These are phyloP conservation scores for Eucalyptus marginata DNA, from an alignment of 345 rosid species.

Conservation along the genomic window DNA sequence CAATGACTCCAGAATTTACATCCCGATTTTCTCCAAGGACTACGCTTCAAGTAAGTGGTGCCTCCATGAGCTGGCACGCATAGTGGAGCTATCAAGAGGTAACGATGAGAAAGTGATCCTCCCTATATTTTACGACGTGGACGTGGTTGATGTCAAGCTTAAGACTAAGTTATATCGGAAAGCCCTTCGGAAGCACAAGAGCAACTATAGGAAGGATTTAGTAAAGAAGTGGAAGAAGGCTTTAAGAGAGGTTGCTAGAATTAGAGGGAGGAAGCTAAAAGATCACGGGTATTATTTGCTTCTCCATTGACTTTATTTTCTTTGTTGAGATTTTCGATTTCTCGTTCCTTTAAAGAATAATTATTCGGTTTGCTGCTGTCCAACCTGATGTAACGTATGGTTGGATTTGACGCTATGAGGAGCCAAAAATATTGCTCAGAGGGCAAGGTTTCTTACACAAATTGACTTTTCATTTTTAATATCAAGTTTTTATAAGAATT, in stretches of 20 bases:
- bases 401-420: background rate
- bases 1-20: no score
- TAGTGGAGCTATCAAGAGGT: background rate
- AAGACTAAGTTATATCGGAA: background rate
- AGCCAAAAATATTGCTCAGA: no score
- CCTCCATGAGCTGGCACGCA: background rate
- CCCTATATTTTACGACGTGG: background rate
- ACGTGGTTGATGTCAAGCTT: background rate
- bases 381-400: background rate
- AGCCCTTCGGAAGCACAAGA: background rate
- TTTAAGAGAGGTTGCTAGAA: no score
- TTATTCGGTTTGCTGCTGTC: background rate
- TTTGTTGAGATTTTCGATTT: no score
- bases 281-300: background rate
- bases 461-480: no score
- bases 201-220: rapidly evolving
- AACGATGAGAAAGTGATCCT: background rate
- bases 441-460: no score
- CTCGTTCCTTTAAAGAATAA: no score
- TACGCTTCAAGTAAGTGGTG: background rate
- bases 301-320: background rate
- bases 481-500: background rate
- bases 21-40: no score
- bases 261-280: background rate
- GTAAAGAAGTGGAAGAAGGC: background rate